phyloP scores from a whole-genome alignment of 345 rosid species.

The Microcos paniculata region DNA sequence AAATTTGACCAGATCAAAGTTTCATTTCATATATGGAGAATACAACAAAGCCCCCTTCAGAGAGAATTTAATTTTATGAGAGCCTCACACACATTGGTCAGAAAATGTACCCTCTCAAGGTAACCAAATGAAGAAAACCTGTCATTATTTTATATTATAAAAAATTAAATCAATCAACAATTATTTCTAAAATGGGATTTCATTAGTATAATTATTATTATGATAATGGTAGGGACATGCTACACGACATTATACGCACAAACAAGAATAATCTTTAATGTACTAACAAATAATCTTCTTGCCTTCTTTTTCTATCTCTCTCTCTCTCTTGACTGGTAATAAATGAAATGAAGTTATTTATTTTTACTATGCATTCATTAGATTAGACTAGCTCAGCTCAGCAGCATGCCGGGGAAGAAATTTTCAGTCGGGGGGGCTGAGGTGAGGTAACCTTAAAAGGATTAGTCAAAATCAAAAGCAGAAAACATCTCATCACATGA shows the following conservation, averaged over 20 bases:
- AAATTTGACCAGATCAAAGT: not conserved
- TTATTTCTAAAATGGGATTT: slow-evolving; percentile 3
- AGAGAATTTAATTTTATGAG: slow-evolving; percentile 7
- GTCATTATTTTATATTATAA: not conserved
- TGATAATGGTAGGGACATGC: slow-evolving; percentile 22
- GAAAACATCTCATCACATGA: slow-evolving; percentile 6
- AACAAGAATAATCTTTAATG: not conserved
- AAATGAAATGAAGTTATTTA: too few relatives aligned
- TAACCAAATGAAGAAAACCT: slow-evolving; percentile 15
- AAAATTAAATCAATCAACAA: not conserved
- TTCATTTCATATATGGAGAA: not conserved
- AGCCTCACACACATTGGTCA: not conserved
- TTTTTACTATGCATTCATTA: too few relatives aligned
- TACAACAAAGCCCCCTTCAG: not conserved
- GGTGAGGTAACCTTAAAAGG: not conserved
- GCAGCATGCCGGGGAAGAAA: not conserved
- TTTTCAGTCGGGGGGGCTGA: not conserved
- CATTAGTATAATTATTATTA: not conserved
- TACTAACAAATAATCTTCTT: not conserved
- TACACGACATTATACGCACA: slow-evolving; percentile 15
- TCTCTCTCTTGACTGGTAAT: not conserved
- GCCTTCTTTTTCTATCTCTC: not conserved
- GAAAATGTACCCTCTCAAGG: slow-evolving; percentile 18
- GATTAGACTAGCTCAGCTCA: not conserved
- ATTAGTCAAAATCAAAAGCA: slow-evolving; percentile 16